Evolutionary conservation across 805 yeast species (phyloP).

Genomic region (Candida takata): DNA sequence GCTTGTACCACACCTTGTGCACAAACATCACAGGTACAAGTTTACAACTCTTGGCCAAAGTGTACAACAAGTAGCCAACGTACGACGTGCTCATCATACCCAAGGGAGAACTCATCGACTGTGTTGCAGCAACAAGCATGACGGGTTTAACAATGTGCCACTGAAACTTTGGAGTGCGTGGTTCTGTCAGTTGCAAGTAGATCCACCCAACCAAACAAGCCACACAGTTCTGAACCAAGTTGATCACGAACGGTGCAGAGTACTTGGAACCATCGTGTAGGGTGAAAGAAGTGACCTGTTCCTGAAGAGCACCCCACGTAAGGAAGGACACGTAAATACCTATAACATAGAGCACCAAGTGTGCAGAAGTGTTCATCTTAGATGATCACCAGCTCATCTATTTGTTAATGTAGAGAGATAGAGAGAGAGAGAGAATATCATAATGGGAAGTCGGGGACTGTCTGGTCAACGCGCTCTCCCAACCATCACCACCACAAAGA

Average conservation of each 20-base stretch:
- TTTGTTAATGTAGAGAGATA: too few species aligned
- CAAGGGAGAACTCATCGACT: slow-evolving; percentile 75
- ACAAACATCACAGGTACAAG: slow-evolving; percentile 90
- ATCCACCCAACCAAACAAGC: slow-evolving; percentile 64
- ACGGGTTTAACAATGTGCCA: slow-evolving; percentile 17
- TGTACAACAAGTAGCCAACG: slow-evolving; percentile 78
- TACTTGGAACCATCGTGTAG: slow-evolving; percentile 59
- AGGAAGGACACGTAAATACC: slow-evolving; percentile 87
- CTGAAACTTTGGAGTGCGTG: slow-evolving; percentile 3
- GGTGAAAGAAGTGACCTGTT: slow-evolving; percentile 70
- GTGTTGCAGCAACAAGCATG: slow-evolving; percentile 36
- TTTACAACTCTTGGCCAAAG: slow-evolving; percentile 89
- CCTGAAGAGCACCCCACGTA: slow-evolving; percentile 91
- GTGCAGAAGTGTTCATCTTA: slow-evolving; percentile 1
- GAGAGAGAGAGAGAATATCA: too few species aligned
- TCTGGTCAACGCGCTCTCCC: too few species aligned
- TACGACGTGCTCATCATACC: slow-evolving; percentile 73
- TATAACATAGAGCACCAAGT: slow-evolving; percentile 24
- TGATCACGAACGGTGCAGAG: slow-evolving; percentile 74
- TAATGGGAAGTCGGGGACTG: too few species aligned
- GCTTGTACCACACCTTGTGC: slow-evolving; percentile 63
- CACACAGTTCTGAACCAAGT: slow-evolving; percentile 62
- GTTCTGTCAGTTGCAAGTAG: slow-evolving; percentile 20
- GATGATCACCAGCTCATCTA: too few species aligned
- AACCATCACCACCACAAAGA: too few species aligned